Base-by-base conservation (phyloP, 2,329 filamentous ascomycete species). In the Rutstroemia sp. region DNA sequence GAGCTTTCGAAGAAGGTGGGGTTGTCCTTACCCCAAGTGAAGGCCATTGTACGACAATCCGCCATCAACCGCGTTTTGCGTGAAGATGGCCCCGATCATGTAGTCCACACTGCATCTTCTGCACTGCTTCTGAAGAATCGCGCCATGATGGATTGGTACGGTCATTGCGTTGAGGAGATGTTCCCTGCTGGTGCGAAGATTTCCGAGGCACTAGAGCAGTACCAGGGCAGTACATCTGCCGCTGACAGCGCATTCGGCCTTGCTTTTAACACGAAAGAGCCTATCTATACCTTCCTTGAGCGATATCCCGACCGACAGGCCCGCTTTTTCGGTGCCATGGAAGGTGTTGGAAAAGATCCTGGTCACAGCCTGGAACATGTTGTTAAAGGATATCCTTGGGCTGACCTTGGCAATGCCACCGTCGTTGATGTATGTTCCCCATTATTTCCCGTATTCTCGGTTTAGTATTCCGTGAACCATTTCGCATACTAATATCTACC, bases 361-460 rank as follows among this genome's bases (percentile, higher is more conserved):
- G 34, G 52, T 4, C 44, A 49, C 3, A 55, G 52, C 19, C 44
- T 25, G 9, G 34, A 48, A n/a, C 52, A 55, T 7, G 52, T 55
- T 41, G 34, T 49, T 8, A 49, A 18, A 6, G 45, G 52, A 30
- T 63, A 34, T 65, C 59, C 44, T 2, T 69, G 67, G 67, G 63
- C 48, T 18, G 57, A 59, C 4, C 58, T 67, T 18, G 58, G 58
- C 12, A 54, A 65, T 5, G 65, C 59, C 12, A 66, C 59, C 2
- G 60, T 68, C 34, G 64, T 67, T 9, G 66, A 69, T 54, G 58
- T 62, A 49, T 54, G 60, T 38, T 14, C 39, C 16, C 41, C 50
- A 21, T 34, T 42, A 21, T 10, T 7, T 27, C 21, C 23, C 25
- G 2, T 18, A 12, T 25, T 30, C 34, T 27, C 7, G 7, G 18